These are phyloP conservation scores for Piper betle DNA, from an alignment of 164 flowering plant species.

Conservation along the genomic window DNA sequence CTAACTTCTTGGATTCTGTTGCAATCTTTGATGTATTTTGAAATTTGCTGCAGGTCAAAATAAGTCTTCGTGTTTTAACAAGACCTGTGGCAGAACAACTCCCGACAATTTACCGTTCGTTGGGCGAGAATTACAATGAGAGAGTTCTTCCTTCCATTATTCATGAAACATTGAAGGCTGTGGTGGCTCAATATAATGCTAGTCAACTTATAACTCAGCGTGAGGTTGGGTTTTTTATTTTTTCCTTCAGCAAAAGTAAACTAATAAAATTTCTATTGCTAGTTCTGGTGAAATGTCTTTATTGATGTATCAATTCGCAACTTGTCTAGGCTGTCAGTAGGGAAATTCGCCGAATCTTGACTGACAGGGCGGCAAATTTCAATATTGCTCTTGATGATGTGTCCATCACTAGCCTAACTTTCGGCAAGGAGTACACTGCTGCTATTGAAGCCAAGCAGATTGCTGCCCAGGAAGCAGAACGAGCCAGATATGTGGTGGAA, in stretches of 20 bases:
- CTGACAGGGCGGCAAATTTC: slow-evolving; percentile 44
- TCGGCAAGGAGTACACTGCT: slow-evolving; percentile 55
- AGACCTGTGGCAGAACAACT: slow-evolving; percentile 24
- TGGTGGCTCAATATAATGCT: slow-evolving; percentile 38
- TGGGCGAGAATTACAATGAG: slow-evolving; percentile 32
- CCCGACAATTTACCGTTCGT: slow-evolving; percentile 29
- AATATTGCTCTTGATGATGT: slow-evolving; percentile 62
- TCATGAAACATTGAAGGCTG: slow-evolving; percentile 38
- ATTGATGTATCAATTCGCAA: background rate
- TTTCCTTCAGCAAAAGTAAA: background rate
- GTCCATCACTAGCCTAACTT: slow-evolving; percentile 47
- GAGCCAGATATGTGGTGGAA: slow-evolving; percentile 58
- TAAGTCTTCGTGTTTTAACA: slow-evolving; percentile 29
- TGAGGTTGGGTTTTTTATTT: slow-evolving; percentile 13
- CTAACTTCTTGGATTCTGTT: background rate
- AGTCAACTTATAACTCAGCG: slow-evolving; percentile 34
- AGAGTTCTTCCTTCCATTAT: slow-evolving; percentile 38
- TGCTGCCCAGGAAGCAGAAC: slow-evolving; percentile 69
- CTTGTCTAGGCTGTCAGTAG: slow-evolving; percentile 21
- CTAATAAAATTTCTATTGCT: background rate
- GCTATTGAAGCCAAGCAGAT: slow-evolving; percentile 69
- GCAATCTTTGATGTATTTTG: background rate
- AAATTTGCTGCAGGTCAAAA: slow-evolving; percentile 14
- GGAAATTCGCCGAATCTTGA: slow-evolving; percentile 27
- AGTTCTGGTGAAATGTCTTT: background rate